Evolutionary conservation across 73 alveolate genomes (phyloP), one percentile per base, ranked within the genome.

Genomic region (Loxodes magnus): DNA sequence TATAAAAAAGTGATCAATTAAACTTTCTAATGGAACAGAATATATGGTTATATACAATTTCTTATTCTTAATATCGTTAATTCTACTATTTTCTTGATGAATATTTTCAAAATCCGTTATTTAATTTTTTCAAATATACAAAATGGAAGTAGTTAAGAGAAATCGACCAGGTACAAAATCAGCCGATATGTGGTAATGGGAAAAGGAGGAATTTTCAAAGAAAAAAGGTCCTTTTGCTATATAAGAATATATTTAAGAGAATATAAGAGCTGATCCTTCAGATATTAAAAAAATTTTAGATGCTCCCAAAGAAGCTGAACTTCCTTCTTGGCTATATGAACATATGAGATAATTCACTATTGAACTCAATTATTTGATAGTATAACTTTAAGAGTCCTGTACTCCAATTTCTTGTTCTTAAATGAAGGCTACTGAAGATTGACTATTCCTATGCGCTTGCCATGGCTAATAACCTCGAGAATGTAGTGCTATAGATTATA

Each of bases 351-450:
- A 92, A 61, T 92, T 92, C 67, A 74, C 88, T 23, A 58, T 92
- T 53, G 99, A 92, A 62, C 77, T 92, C 12, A 87, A 92, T 78
- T 56, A 88, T 7, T 74, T 92, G 30, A 94, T 90, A 26, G 96
- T 92, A 29, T 82, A 88, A 68, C 67, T 92, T 20, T 74, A 92
- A 67, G 96, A 95, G 15, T 77, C 86, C 35, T 92, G 99, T 59
- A 92, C 97, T 12, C 56, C 84, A 25, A 79, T 82, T 58, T 51
- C 97, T 9, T 92, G 99, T 67, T 96, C 95, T 16, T 85, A 88
- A 65, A 92, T 92, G 99, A 92, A 84, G 65, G 99, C 97, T 4
- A 90, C 97, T 1, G 99, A 92, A 30, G 99, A 92, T 41, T 92
- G 99, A 97, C 79, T 92, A 4, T 92, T 88, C 70, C 64, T 88